These are phyloP conservation scores for Naematelia aurantialba DNA, from an alignment of 768 basidiomycete genomes.

Conservation along the genomic window DNA sequence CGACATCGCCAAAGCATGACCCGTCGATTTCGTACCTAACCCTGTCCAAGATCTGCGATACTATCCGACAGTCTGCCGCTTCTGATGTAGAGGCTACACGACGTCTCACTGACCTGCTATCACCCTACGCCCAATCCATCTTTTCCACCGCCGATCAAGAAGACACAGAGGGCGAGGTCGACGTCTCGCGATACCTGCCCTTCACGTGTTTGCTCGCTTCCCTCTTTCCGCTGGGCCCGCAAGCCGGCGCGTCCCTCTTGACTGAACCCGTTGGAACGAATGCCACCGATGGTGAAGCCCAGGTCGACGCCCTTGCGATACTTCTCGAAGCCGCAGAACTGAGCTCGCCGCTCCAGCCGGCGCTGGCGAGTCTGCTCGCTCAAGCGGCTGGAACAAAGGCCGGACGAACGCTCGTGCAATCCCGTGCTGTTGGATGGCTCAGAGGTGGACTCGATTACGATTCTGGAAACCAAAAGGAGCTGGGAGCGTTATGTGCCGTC, in stretches of 20 bases:
- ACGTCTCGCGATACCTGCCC: conserved; percentile 16
- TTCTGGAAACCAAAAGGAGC: conserved; percentile 25
- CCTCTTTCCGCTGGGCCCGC: conserved; percentile 27
- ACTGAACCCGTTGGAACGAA: conserved; percentile 2
- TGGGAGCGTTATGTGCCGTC: conserved; percentile 65
- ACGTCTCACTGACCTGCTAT: conserved; percentile 1
- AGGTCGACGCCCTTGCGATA: conserved; percentile 20
- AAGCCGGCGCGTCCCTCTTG: conserved; percentile 13
- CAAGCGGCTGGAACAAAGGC: conserved; percentile 72
- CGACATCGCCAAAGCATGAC: conserved; percentile 11
- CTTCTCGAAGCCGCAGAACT: conserved; percentile 65
- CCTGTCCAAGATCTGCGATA: conserved; percentile 27
- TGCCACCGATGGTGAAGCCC: conserved; percentile 4
- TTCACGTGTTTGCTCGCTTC: conserved; percentile 22
- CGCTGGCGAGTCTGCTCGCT: conserved; percentile 68
- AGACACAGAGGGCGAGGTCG: conserved; percentile 4
- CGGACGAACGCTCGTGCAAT: conserved; percentile 62
- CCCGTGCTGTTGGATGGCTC: conserved; percentile 66
- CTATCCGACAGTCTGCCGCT: neutral
- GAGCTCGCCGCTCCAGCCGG: conserved; percentile 56
- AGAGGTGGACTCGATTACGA: conserved; percentile 55
- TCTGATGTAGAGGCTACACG: neutral
- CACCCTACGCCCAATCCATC: conserved; percentile 10
- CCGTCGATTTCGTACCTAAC: conserved; percentile 24
- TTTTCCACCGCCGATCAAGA: conserved; percentile 6